Conservation (phyloP, 768 basidiomycete genomes). For the Termitomyces sp. region DNA sequence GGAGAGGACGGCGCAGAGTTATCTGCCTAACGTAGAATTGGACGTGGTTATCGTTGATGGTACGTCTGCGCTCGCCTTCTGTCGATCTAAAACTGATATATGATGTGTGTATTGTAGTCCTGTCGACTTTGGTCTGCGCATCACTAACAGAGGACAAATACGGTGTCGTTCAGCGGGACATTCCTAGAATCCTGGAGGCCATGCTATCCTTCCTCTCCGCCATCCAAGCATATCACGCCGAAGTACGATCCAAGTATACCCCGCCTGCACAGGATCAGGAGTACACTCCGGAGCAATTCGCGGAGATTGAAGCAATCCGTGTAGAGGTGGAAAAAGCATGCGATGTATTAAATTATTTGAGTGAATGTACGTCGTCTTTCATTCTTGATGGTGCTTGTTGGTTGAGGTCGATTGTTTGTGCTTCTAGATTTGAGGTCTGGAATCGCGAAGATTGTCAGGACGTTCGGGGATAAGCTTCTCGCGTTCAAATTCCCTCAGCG, state of each 20-base stretch:
- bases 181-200: conserved; percentile 77
- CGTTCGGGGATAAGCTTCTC: conserved; percentile 69
- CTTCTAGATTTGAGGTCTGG: conserved; percentile 61
- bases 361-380: conserved; percentile 48
- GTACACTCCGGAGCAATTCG: conserved; percentile 30
- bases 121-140: conserved; percentile 64
- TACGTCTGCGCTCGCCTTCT: conserved; percentile 23
- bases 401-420: not conserved
- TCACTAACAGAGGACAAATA: conserved; percentile 80
- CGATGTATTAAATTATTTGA: conserved; percentile 49
- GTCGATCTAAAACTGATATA: not conserved
- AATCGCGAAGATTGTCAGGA: conserved; percentile 60
- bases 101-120: conserved; percentile 36
- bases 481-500: conserved; percentile 80
- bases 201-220: conserved; percentile 63
- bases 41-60: conserved; percentile 64
- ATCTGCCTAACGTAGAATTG: conserved; percentile 57
- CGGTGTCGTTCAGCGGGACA: conserved; percentile 82
- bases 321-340: conserved; percentile 54
- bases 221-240: conserved; percentile 60
- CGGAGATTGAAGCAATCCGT: conserved; percentile 33
- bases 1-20: conserved; percentile 48
- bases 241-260: conserved; percentile 41
- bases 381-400: not conserved
- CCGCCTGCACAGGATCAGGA: conserved; percentile 33